These are phyloP conservation scores for Paraphoma chrysanthemicola DNA, from an alignment of 2,329 filamentous ascomycete genomes.

Conservation along the genomic window DNA sequence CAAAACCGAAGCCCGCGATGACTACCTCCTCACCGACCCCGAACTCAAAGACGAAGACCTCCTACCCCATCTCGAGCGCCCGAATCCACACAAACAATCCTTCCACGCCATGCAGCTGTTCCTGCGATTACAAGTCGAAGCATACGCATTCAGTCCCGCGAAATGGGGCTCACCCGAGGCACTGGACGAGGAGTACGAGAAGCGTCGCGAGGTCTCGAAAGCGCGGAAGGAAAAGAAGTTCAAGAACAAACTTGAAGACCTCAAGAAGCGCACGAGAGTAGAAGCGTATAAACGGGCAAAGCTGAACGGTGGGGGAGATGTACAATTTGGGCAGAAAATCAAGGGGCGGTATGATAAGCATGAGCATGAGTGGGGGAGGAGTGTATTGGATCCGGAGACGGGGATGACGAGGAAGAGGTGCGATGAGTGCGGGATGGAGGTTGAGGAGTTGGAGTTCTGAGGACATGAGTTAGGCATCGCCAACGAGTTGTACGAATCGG, in stretches of 20 bases:
- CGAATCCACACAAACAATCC: slow-evolving; percentile 93
- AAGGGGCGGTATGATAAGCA: slow-evolving; percentile 70
- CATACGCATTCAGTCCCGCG: slow-evolving; percentile 79
- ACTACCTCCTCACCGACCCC: slow-evolving; percentile 93
- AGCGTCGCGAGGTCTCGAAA: slow-evolving; percentile 80
- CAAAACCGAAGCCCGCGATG: slow-evolving; percentile 94
- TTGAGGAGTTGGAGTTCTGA: slow-evolving; percentile 70
- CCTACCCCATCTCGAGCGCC: slow-evolving; percentile 83
- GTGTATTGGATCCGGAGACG: slow-evolving; percentile 65
- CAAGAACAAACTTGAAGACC: slow-evolving; percentile 81
- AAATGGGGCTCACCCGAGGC: slow-evolving; percentile 92
- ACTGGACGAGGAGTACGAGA: slow-evolving; percentile 86
- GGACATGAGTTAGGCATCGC: too few relatives aligned
- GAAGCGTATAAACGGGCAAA: slow-evolving; percentile 77
- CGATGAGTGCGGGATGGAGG: slow-evolving; percentile 71
- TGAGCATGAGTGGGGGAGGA: slow-evolving; percentile 82
- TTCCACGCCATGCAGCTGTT: slow-evolving; percentile 99
- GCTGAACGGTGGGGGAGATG: slow-evolving; percentile 50
- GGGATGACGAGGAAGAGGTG: slow-evolving; percentile 82
- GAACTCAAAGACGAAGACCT: slow-evolving; percentile 90
- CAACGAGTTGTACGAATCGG: too few relatives aligned
- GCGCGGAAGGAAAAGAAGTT: slow-evolving; percentile 89
- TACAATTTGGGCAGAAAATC: slow-evolving; percentile 77
- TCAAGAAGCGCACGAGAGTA: slow-evolving; percentile 92
- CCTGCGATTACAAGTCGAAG: slow-evolving; percentile 90